These are phyloP conservation scores for Didymella keratinophila DNA, from an alignment of 2,329 filamentous ascomycete species.

Conservation along the genomic window DNA sequence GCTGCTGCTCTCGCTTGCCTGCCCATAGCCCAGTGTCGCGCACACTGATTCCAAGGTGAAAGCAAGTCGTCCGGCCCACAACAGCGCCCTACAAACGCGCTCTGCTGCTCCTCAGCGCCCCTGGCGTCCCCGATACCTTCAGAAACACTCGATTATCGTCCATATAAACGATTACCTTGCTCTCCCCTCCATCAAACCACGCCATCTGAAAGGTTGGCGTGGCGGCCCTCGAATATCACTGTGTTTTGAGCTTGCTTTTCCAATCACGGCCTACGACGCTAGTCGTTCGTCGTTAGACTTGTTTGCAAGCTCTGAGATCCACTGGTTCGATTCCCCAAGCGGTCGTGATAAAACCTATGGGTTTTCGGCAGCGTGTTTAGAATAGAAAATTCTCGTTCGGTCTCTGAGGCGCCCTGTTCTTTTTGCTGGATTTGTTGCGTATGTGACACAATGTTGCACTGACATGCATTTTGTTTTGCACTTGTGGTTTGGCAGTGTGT, in stretches of 20 bases:
- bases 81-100: not conserved
- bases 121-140: too few species aligned
- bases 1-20: not conserved
- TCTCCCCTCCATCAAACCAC: not conserved
- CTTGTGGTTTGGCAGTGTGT: too few species aligned
- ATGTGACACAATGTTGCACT: too few species aligned
- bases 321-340: not conserved
- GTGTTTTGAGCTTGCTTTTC: not conserved
- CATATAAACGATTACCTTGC: not conserved
- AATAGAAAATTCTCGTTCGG: not conserved
- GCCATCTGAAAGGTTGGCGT: not conserved
- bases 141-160: not conserved
- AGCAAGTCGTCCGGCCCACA: not conserved
- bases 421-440: too few species aligned
- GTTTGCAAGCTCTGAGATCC: not conserved
- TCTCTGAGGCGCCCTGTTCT: not conserved
- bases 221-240: not conserved
- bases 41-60: not conserved
- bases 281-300: not conserved
- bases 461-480: too few species aligned
- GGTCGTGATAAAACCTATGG: not conserved
- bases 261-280: not conserved
- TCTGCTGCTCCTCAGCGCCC: not conserved
- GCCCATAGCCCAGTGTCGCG: not conserved
- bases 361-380: not conserved